A percentile compares a stretch with the other conserved stretches of the same genome.
These are phyloP conservation scores for Epichloe hybrida DNA, from an alignment of 2,329 filamentous ascomycete species.

Conservation along the genomic window DNA sequence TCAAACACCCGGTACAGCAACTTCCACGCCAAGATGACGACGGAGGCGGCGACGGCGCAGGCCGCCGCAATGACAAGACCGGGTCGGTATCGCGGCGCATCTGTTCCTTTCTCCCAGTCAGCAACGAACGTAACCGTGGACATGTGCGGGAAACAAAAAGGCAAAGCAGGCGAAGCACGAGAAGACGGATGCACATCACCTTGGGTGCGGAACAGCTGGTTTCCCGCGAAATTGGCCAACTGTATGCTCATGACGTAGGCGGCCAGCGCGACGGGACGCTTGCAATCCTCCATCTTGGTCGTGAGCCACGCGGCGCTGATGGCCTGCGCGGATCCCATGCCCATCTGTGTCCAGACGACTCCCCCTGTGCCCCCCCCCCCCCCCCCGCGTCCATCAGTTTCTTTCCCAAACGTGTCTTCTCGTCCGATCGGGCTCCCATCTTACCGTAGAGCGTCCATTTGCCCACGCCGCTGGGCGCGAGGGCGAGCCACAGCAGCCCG, in stretches of 20 bases:
- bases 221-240: constrained; percentile 17
- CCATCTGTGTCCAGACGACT: constrained; percentile 19
- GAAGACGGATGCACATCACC: constrained; percentile 5
- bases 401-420: no score
- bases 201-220: constrained; percentile 15
- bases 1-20: constrained; percentile 17
- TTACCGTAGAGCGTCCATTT: constrained; percentile 17
- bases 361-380: no score
- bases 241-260: constrained; percentile 20
- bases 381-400: no score
- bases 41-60: constrained; percentile 13
- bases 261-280: constrained; percentile 15
- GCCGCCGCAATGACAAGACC: constrained; percentile 14
- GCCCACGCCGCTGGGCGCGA: constrained; percentile 11
- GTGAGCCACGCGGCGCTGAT: constrained; percentile 19
- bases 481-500: constrained; percentile 15
- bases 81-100: constrained; percentile 14
- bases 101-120: constrained; percentile 2
- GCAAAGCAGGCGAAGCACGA: no score
- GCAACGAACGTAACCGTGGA: no score
- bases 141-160: no score
- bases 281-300: constrained; percentile 16
- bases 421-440: no score
- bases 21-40: constrained; percentile 16
- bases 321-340: constrained; percentile 18